These are phyloP conservation scores for Coemansia sp. DNA, from an alignment of 192 early-diverging fungal genomes.

Conservation along the genomic window DNA sequence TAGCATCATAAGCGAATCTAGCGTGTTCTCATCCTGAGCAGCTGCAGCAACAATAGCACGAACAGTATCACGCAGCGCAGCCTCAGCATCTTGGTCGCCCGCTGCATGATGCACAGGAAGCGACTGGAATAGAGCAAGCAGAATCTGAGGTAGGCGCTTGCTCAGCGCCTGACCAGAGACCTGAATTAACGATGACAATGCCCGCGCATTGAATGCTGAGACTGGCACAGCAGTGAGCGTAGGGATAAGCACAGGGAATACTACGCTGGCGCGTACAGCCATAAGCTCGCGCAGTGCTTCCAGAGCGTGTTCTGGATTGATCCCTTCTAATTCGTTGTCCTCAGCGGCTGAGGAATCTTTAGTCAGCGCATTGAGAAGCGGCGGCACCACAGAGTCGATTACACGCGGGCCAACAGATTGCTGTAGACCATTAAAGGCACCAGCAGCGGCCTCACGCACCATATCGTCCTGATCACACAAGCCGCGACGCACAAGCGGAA, in stretches of 20 bases:
- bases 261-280: conserved; percentile 93
- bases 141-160: conserved; percentile 75
- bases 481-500: conserved; percentile 78
- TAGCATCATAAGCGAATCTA: conserved; percentile 74
- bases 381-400: conserved; percentile 92
- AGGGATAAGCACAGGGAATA: conserved; percentile 98
- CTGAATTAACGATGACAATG: conserved; percentile 82
- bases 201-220: conserved; percentile 87
- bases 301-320: conserved; percentile 67
- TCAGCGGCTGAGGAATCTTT: conserved; percentile 16
- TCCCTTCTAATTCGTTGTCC: conserved; percentile 20
- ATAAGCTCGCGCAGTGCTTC: conserved; percentile 97
- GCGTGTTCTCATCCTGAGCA: conserved; percentile 74
- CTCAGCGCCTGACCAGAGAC: conserved; percentile 83
- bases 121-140: conserved; percentile 78
- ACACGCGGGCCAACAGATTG: conserved; percentile 87
- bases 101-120: conserved; percentile 67
- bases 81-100: conserved; percentile 50
- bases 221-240: conserved; percentile 88
- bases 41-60: conserved; percentile 70
- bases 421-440: conserved; percentile 91
- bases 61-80: conserved; percentile 73
- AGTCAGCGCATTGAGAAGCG: conserved; percentile 73
- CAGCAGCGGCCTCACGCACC: conserved; percentile 91
- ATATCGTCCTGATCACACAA: conserved; percentile 80